Conservation (phyloP, 257 asterid species). For the Solanum virginianum region DNA sequence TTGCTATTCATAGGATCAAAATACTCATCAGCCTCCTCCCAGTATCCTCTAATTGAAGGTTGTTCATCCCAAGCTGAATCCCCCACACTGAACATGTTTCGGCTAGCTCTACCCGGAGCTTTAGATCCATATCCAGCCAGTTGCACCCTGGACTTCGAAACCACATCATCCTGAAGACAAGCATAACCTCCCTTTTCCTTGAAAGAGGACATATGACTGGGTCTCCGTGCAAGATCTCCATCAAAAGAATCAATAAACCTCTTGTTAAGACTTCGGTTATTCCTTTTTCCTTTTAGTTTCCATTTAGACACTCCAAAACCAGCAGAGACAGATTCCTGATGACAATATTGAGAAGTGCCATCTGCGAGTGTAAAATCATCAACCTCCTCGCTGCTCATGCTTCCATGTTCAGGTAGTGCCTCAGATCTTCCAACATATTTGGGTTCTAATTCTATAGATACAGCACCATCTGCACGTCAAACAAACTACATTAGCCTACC, state of each 20-base stretch:
- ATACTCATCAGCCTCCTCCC: conserved; percentile 48
- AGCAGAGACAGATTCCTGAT: conserved; percentile 22
- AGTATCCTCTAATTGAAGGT: conserved; percentile 31
- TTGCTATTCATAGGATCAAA: conserved; percentile 26
- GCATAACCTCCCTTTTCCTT: conserved; percentile 24
- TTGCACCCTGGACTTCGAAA: conserved; percentile 22
- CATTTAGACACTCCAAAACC: conserved; percentile 54
- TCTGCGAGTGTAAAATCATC: conserved; percentile 47
- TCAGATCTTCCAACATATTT: conserved; percentile 65
- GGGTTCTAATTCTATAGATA: conserved; percentile 72
- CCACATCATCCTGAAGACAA: conserved; percentile 19
- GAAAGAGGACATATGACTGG: conserved; percentile 21
- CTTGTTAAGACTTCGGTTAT: conserved; percentile 47
- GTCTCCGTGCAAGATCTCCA: conserved; percentile 27
- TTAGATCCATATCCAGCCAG: conserved; percentile 32
- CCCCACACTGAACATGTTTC: conserved; percentile 23
- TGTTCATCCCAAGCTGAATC: conserved; percentile 37
- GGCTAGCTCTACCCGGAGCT: conserved; percentile 18
- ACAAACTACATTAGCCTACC: conserved; percentile 4
- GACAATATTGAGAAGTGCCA: conserved; percentile 35
- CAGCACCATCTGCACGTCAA: conserved; percentile 67
- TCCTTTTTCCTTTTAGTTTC: conserved; percentile 80
- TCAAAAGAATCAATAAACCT: conserved; percentile 39
- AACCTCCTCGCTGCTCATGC: conserved; percentile 67
- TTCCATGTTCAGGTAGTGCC: conserved; percentile 49